Base-by-base conservation (phyloP, 139 green algal species). In the Chlamydomonas incerta region DNA sequence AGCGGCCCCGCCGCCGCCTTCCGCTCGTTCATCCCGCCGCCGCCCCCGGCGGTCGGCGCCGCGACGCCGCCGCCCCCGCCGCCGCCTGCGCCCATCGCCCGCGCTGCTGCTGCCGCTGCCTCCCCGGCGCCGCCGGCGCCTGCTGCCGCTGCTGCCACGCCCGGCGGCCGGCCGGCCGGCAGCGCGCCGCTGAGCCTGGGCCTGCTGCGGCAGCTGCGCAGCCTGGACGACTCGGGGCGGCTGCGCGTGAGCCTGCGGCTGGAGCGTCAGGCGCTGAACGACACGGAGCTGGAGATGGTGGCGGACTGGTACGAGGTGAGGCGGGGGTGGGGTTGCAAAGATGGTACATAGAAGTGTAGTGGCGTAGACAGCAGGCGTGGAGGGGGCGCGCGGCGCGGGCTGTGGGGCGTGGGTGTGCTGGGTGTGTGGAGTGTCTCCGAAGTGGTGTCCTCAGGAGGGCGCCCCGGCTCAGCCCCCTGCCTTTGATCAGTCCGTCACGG, bases 241-340 rank as follows among this genome's bases (percentile, higher is more conserved):
- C 31, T 88, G 79, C 80, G 80, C 0, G 76, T 88, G 69, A 85
- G 66, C 15, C 68, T 92, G 52, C 74, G 82, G 26, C 75, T 92
- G 74, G 88, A 92, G 74, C 85, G 81, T 5, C 73, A 82, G 73
- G 33, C 34, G 26, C 57, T 92, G 28, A 90, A 80, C 35, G 88
- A 92, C 72, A 66, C 87, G 8, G 82, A 92, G 80, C 60, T 74
- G 74, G 34, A 86, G 67, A 46, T 88, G 87, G 70, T 90, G 75
- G 70, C 69, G 26, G 50, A 37, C 24, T 90, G 87, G 81, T 90
- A 88, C 75, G 8, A 80, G 87, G 87, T 90, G 74, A n/a, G 77
- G n/a, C n/a, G n/a, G n/a, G n/a, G n/a, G n/a, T n/a, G n/a, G n/a
- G n/a, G n/a, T n/a, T n/a, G n/a, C n/a, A n/a, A n/a, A n/a, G n/a